Evolutionary conservation across 768 basidiomycete genomes (phyloP).

Genomic region (Leccinellum rugosiceps): DNA sequence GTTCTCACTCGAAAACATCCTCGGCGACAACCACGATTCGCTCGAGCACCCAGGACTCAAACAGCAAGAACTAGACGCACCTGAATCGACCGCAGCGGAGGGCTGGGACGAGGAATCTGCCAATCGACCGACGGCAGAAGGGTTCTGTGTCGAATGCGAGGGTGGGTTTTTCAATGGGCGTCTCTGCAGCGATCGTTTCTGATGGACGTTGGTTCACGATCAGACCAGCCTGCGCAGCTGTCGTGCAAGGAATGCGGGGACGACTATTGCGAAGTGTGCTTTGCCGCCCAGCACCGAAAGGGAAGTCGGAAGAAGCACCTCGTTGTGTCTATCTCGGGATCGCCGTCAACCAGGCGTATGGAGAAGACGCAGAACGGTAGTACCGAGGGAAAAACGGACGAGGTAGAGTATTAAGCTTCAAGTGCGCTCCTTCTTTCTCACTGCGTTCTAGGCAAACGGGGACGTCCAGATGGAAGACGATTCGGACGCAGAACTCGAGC

Average conservation of each 20-base stretch:
- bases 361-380: constrained; percentile 17
- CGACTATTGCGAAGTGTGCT: constrained; percentile 82
- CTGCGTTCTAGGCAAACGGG: constrained; percentile 19
- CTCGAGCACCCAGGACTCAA: constrained; percentile 51
- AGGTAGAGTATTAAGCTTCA: constrained; percentile 15
- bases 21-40: constrained; percentile 58
- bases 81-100: constrained; percentile 35
- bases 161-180: constrained; percentile 43
- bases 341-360: constrained; percentile 3
- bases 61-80: constrained; percentile 31
- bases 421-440: background rate
- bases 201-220: background rate
- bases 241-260: constrained; percentile 71
- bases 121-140: constrained; percentile 47
- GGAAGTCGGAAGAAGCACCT: constrained; percentile 68
- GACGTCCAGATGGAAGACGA: constrained; percentile 37
- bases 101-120: constrained; percentile 70
- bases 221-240: constrained; percentile 82
- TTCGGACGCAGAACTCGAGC: constrained; percentile 39
- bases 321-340: constrained; percentile 42
- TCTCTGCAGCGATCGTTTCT: background rate
- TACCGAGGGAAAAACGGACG: constrained; percentile 8
- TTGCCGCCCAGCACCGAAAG: constrained; percentile 79
- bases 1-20: constrained; percentile 71
- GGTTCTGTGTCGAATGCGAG: constrained; percentile 84